These are phyloP conservation scores for Cyclotella sp. DNA, from an alignment of 108 stramenopile genomes.

Conservation along the genomic window DNA sequence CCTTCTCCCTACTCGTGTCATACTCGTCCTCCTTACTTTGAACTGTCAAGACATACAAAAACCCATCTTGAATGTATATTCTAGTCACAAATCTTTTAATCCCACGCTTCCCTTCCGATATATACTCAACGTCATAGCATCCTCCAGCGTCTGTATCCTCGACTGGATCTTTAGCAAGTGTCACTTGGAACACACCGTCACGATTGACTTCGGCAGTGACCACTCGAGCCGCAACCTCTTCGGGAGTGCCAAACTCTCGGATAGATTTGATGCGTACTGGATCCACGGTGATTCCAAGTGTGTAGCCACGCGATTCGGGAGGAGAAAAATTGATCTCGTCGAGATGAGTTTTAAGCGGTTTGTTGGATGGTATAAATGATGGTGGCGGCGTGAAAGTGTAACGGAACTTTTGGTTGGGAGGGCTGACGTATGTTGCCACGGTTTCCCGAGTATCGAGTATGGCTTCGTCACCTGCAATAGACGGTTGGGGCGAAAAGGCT, in stretches of 20 bases:
- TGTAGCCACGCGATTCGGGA: slow-evolving; percentile 50
- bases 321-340: slow-evolving; percentile 77
- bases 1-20: slow-evolving; percentile 38
- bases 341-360: slow-evolving; percentile 83
- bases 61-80: slow-evolving; percentile 58
- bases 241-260: slow-evolving; percentile 78
- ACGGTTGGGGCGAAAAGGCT: background rate
- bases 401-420: slow-evolving; percentile 49
- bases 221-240: slow-evolving; percentile 83
- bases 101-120: slow-evolving; percentile 74
- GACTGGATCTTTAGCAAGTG: slow-evolving; percentile 72
- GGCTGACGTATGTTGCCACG: slow-evolving; percentile 31
- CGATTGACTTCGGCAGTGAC: slow-evolving; percentile 87
- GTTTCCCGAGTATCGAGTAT: background rate
- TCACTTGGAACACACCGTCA: slow-evolving; percentile 86
- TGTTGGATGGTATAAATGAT: slow-evolving; percentile 49
- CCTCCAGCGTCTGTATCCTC: slow-evolving; percentile 46
- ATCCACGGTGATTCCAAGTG: slow-evolving; percentile 82
- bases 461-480: slow-evolving; percentile 6
- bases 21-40: slow-evolving; percentile 69
- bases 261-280: slow-evolving; percentile 75
- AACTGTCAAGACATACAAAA: slow-evolving; percentile 81
- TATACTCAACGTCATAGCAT: slow-evolving; percentile 73
- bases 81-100: slow-evolving; percentile 73
- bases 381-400: slow-evolving; percentile 52